Base-by-base conservation (phyloP, 176 grass and related monocot species). In the Paspalum notatum region DNA sequence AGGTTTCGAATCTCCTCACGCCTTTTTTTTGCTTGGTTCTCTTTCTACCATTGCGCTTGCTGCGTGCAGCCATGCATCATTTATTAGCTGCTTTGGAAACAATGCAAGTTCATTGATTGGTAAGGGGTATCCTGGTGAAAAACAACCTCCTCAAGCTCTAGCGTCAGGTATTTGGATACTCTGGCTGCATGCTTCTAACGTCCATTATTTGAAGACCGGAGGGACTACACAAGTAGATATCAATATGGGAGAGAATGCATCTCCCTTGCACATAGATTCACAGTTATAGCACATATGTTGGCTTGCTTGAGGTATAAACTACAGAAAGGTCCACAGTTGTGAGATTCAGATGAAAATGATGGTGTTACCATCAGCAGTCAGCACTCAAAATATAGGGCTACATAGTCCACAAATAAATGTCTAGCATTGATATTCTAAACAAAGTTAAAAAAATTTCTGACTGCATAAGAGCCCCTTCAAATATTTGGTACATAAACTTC, bases 161-260 rank as follows among this genome's bases (percentile, higher is more conserved):
- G n/a, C n/a, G n/a, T n/a, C n/a, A n/a, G n/a, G n/a, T n/a, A n/a
- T n/a, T n/a, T n/a, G n/a, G n/a, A n/a, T n/a, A n/a, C n/a, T n/a
- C n/a, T n/a, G n/a, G n/a, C n/a, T n/a, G n/a, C n/a, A n/a, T n/a
- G n/a, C n/a, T n/a, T n/a, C n/a, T n/a, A n/a, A n/a, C n/a, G n/a
- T n/a, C n/a, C n/a, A n/a, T n/a, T n/a, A n/a, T n/a, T n/a, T n/a
- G n/a, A n/a, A n/a, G n/a, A n/a, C n/a, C n/a, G n/a, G n/a, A n/a
- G n/a, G n/a, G n/a, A n/a, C n/a, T n/a, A 74, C 44, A 75, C 26
- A 87, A 26, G 13, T 78, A 83, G 9, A 65, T 21, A 81, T 51
- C 22, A 45, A 45, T 71, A 4, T 79, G 49, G 60, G n/a, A 83
- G 12, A 75, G 44, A 68, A 41, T 7, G 25, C 17, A 49, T 37